phyloP scores from a whole-genome alignment of 306 rosid genomes.

The Quillaja saponaria region DNA sequence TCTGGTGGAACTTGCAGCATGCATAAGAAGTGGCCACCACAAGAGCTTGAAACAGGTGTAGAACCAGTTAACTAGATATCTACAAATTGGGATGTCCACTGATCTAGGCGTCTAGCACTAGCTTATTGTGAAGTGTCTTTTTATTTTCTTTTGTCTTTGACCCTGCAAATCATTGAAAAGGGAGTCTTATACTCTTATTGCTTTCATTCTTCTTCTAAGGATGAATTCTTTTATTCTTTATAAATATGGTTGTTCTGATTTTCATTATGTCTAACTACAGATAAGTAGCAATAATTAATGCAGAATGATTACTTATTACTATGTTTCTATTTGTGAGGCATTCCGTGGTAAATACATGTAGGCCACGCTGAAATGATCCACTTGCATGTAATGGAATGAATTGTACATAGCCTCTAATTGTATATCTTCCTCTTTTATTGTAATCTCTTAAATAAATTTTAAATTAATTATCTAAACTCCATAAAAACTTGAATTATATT shows the following conservation, averaged over 20 bases:
- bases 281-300: background rate
- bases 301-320: background rate
- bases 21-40: slow-evolving; percentile 2
- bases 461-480: no score
- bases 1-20: slow-evolving; percentile 24
- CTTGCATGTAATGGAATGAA: no score
- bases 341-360: slow-evolving; percentile 7
- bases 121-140: background rate
- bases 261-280: no score
- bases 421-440: no score
- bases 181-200: no score
- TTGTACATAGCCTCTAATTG: no score
- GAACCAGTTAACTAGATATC: slow-evolving; percentile 30
- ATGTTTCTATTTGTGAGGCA: slow-evolving; percentile 20
- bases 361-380: slow-evolving; percentile 10
- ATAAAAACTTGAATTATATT: no score
- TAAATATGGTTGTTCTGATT: no score
- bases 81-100: slow-evolving; percentile 13
- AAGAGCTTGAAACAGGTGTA: slow-evolving; percentile 19
- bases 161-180: no score
- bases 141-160: background rate
- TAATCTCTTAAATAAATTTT: no score
- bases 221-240: no score
- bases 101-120: background rate
- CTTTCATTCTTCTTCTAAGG: no score